These are phyloP conservation scores for Scedosporium dehoogii DNA, from an alignment of 2,329 filamentous ascomycete genomes.

Conservation along the genomic window DNA sequence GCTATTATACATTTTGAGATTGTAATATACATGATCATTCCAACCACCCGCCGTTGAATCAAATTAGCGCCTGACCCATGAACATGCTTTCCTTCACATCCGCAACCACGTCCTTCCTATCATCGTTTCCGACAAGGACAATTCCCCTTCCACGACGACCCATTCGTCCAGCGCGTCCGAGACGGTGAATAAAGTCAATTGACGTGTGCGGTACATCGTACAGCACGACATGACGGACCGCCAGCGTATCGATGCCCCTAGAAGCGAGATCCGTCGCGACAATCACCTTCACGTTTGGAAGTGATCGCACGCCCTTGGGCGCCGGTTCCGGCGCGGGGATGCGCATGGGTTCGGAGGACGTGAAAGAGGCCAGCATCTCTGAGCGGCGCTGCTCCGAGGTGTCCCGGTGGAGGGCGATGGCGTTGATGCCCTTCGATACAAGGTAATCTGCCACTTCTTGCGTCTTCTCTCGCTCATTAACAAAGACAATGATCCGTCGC, in stretches of 20 bases:
- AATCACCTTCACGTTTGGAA: constrained; percentile 78
- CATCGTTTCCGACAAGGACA: constrained; percentile 80
- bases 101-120: constrained; percentile 79
- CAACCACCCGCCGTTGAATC: background rate
- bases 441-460: constrained; percentile 73
- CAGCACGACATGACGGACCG: constrained; percentile 81
- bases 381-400: constrained; percentile 67
- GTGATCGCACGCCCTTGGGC: constrained; percentile 32
- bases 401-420: constrained; percentile 76
- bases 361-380: constrained; percentile 71
- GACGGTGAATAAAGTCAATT: constrained; percentile 94
- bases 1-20: background rate
- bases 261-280: constrained; percentile 92
- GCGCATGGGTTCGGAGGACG: constrained; percentile 32
- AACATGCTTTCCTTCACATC: constrained; percentile 90
- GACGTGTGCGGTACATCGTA: constrained; percentile 98
- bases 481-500: constrained; percentile 87
- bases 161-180: constrained; percentile 89
- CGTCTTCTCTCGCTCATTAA: constrained; percentile 90
- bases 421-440: constrained; percentile 75
- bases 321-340: constrained; percentile 17
- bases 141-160: constrained; percentile 80
- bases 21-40: too few species aligned
- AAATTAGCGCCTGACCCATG: constrained; percentile 58
- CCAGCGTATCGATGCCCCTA: constrained; percentile 85